Evolutionary conservation across 352 stramenopile species (phyloP), one percentile per base, ranked within the genome.

Genomic region (Phytophthora boehmeriae): DNA sequence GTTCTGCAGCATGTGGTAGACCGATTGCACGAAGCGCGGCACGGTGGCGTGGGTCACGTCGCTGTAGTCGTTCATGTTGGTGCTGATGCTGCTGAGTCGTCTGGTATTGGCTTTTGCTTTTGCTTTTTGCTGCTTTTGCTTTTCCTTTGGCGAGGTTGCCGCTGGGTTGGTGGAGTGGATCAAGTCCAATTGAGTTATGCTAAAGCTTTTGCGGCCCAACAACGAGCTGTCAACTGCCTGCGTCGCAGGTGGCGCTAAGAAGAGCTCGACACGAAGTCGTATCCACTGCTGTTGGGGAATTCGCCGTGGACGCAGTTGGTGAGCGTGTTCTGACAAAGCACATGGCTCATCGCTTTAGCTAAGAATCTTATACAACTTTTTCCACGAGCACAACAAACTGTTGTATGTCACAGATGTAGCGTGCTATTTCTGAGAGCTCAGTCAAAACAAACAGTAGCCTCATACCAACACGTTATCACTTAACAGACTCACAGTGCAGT

Each of bases 1-100:
- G 20, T 76, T 55, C 17, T 86, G 68, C 17, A 89, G 75, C 66
- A 87, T 89, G 62, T 84, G 66, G 68, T 75, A 73, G 35, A 87
- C 52, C 34, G 71, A 60, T 32, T 64, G 67, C 4, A 89, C 69
- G 56, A 89, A 89, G 16, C 66, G 79, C 38, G 76, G 64, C 11
- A 60, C 64, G 17, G 22, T 46, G 25, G 57, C 27, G 43, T 30
- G 36, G 17, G 30, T 27, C n/a, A 35, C 5, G 20, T 61, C 30
- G 13, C 23, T 30, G 14, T 30, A 8, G 19, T 23, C 30, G 5
- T 16, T 52, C 6, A 36, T 38, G 39, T 22, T 45, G 6, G 5
- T 39, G n/a, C 19, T 42, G 3, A 32, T 42, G 34, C 46, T 42
- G 34, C 46, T 42, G 14, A 11, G 25, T 13, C 20, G 23, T 36